Percentiles rank a stretch among this genome's conserved stretches.
phyloP scores from a whole-genome alignment of 2,329 filamentous ascomycete genomes.

The Aureobasidium sp. region DNA sequence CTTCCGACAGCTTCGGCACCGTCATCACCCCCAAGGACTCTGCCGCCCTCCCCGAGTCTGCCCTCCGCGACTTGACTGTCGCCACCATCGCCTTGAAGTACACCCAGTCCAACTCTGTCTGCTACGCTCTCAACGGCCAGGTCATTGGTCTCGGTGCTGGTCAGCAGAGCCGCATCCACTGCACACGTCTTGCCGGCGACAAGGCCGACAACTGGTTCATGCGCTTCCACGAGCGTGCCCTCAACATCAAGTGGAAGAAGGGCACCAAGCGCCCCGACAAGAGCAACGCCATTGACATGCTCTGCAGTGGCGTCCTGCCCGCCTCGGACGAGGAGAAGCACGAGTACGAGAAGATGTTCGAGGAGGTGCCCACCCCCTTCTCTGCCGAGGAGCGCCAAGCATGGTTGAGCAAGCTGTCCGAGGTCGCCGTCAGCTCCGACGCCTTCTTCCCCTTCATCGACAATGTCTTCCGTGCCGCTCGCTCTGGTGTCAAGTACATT shows the following conservation, averaged over 20 bases:
- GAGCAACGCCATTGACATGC: constrained; percentile 94
- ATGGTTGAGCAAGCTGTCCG: constrained; percentile 75
- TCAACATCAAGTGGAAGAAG: constrained; percentile 93
- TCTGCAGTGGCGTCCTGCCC: constrained; percentile 85
- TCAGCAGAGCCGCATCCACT: constrained; percentile 97
- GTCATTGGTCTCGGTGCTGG: constrained; percentile 90
- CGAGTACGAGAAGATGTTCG: constrained; percentile 82
- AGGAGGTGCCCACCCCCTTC: constrained; percentile 78
- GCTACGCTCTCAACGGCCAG: constrained; percentile 91
- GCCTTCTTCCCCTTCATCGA: constrained; percentile 99
- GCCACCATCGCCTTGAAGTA: constrained; percentile 98
- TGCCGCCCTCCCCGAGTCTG: constrained; percentile 62
- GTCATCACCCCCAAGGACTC: constrained; percentile 82
- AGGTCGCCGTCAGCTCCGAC: constrained; percentile 85
- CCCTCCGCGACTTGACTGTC: constrained; percentile 82
- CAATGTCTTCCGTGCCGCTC: constrained; percentile 86
- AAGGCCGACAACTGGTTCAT: constrained; percentile 99
- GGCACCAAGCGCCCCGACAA: constrained; percentile 95
- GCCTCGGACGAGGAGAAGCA: constrained; percentile 75
- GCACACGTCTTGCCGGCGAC: constrained; percentile 92
- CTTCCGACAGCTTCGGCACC: constrained; percentile 70
- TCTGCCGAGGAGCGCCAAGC: constrained; percentile 74
- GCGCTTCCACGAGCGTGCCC: constrained; percentile 86
- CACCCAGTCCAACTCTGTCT: constrained; percentile 98
- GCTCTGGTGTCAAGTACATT: constrained; percentile 92